phyloP scores from a whole-genome alignment of 1,284 basidiomycete genomes.

The Cystobasidium pallidum region DNA sequence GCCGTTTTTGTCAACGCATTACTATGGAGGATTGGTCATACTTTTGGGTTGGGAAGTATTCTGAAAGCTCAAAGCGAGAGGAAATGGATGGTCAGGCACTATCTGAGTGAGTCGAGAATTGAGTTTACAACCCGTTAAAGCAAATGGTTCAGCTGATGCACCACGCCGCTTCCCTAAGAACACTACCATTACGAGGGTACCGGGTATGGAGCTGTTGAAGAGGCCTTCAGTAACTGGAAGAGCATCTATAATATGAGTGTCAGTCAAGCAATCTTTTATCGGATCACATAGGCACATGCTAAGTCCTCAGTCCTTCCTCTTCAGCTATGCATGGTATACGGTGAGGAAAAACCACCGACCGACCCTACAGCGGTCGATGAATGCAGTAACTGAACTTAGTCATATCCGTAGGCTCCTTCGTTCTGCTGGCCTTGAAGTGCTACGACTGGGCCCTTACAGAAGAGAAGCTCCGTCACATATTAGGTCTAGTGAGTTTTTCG shows the following conservation, averaged over 20 bases:
- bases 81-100: constrained; percentile 92
- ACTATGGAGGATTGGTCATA: constrained; percentile 84
- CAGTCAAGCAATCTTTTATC: constrained; percentile 72
- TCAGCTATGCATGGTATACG: constrained; percentile 42
- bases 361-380: neutral
- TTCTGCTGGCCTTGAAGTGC: constrained; percentile 81
- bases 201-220: constrained; percentile 74
- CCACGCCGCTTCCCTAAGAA: neutral
- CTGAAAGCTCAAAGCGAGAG: constrained; percentile 80
- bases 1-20: constrained; percentile 82
- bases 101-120: constrained; percentile 67
- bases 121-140: neutral
- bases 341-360: neutral
- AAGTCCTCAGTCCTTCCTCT: neutral
- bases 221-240: constrained; percentile 96
- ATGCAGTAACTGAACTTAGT: neutral
- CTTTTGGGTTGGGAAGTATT: constrained; percentile 80
- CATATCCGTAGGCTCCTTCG: constrained; percentile 68
- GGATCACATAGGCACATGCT: neutral
- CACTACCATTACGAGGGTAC: constrained; percentile 70
- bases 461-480: constrained; percentile 81
- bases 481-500: constrained; percentile 69
- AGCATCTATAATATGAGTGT: constrained; percentile 86
- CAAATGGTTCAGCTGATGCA: neutral
- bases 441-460: constrained; percentile 92